phyloP scores from a whole-genome alignment of 257 asterid species.

The Echites panduratus region DNA sequence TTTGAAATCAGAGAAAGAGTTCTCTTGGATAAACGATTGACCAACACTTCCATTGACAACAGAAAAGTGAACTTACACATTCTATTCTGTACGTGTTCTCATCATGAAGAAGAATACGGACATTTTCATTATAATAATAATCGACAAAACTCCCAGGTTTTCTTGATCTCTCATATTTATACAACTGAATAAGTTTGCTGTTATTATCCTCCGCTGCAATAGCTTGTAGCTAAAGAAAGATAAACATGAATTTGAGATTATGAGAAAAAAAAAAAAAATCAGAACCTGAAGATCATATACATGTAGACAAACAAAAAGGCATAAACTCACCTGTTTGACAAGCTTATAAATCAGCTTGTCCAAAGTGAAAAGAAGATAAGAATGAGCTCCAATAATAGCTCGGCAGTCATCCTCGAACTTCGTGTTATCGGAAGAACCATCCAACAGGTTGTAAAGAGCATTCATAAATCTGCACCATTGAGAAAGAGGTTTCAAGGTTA shows the following conservation, averaged over 20 bases:
- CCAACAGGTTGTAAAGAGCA: conserved; percentile 68
- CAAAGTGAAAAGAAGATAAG: conserved; percentile 76
- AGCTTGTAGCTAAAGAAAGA: conserved; percentile 42
- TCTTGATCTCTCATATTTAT: conserved; percentile 76
- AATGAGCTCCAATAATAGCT: conserved; percentile 81
- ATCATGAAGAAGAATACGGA: conserved; percentile 58
- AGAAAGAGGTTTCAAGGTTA: conserved; percentile 22
- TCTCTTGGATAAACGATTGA: background rate
- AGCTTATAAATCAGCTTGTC: conserved; percentile 92
- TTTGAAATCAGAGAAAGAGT: conserved; percentile 3
- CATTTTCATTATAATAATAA: conserved; percentile 63
- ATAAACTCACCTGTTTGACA: conserved; percentile 64
- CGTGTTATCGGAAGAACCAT: conserved; percentile 76
- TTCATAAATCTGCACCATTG: conserved; percentile 60
- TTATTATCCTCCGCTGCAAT: conserved; percentile 70
- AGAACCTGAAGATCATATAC: background rate
- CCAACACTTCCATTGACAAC: background rate
- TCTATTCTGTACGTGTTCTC: conserved; percentile 78
- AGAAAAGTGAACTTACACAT: conserved; percentile 45
- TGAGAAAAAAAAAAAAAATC: background rate
- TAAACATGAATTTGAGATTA: background rate
- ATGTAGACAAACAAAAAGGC: background rate
- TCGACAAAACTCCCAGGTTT: conserved; percentile 46
- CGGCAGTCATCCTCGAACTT: conserved; percentile 97
- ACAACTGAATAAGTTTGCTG: conserved; percentile 66